These are phyloP conservation scores for Urochloa ruziziensis DNA, from an alignment of 176 grass and related monocot species.

Conservation along the genomic window DNA sequence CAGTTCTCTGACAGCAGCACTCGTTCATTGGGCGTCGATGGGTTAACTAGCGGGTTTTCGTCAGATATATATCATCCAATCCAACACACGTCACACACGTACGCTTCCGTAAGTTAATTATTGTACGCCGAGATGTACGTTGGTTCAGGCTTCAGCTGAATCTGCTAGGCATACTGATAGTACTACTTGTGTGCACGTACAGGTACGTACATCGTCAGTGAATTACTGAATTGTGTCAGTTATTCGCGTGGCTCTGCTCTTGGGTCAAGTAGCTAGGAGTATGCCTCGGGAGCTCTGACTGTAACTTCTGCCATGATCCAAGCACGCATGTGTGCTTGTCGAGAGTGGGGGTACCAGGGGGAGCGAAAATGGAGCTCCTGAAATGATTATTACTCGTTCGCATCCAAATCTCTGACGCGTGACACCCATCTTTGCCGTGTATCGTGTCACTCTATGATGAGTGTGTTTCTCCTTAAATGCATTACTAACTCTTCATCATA, in stretches of 20 bases:
- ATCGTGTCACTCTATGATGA: not conserved
- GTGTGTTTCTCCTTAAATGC: not conserved
- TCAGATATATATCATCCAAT: conserved; percentile 6
- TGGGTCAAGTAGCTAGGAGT: not conserved
- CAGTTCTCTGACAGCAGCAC: not conserved
- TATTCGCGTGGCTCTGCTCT: not conserved
- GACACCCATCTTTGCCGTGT: not conserved
- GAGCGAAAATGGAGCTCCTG: not conserved
- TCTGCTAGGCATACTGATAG: not conserved
- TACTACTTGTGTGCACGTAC: too few species aligned
- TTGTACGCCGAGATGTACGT: not conserved
- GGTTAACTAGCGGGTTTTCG: not conserved
- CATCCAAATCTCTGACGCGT: not conserved
- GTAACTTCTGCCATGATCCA: conserved; percentile 3
- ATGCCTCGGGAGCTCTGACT: not conserved
- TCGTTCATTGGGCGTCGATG: not conserved
- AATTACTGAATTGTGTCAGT: not conserved
- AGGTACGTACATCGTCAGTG: not conserved
- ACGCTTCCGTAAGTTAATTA: not conserved
- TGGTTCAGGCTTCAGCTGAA: not conserved
- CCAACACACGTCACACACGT: not conserved
- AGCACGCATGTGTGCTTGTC: conserved; percentile 11
- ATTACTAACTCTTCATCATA: not conserved
- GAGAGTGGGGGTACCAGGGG: not conserved
- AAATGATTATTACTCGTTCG: not conserved